Evolutionary conservation across 768 basidiomycete species (phyloP), one percentile per base, ranked within the genome.

Genomic region (Plicaturopsis crispa): DNA sequence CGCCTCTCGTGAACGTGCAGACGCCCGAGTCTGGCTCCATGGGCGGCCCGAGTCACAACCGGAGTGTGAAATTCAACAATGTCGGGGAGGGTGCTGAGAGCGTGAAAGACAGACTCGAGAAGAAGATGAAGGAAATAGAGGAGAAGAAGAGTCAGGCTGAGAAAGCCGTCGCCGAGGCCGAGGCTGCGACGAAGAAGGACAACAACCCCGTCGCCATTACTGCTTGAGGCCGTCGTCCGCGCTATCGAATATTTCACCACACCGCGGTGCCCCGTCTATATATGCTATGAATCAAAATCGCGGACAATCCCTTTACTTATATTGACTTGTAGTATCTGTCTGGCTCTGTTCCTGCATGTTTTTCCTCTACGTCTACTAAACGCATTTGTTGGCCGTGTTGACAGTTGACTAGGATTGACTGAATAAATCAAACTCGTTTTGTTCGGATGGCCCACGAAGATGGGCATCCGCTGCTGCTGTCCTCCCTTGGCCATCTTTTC

Each of bases 21-120:
- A 70, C 68, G 1, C 81, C 83, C 5, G 80, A 77, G 57, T 62
- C 80, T 2, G 84, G 82, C 14, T 71, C 77, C 14, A 81, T 84
- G 60, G 70, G 74, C 17, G 73, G 63, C 5, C 49, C 70, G 12
- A 85, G 84, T 49, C 78, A 70, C 14, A 72, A 88, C 54, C 73
- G 69, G 53, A 86, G 78, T 40, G 63, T 86, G 46, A 78, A 73
- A 31, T 89, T 89, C 51, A 86, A 84, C 48, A 75, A 66, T 46
- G 30, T 51, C 23, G 45, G 62, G 24, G 53, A 50, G 41, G 50
- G 60, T 19, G 52, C 57, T 16, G 60, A 52, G 38, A 57, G 59
- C 12, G 62, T 72, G 39, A 76, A 72, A 53, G 65, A 66, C 43
- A 63, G 65, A 42, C 43, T 65, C 39, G 66, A 72, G 43, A 65